A percentile compares a stretch with the other conserved stretches of the same genome.
Conservation (phyloP, 768 basidiomycete genomes). For the Pisolithus microcarpus region DNA sequence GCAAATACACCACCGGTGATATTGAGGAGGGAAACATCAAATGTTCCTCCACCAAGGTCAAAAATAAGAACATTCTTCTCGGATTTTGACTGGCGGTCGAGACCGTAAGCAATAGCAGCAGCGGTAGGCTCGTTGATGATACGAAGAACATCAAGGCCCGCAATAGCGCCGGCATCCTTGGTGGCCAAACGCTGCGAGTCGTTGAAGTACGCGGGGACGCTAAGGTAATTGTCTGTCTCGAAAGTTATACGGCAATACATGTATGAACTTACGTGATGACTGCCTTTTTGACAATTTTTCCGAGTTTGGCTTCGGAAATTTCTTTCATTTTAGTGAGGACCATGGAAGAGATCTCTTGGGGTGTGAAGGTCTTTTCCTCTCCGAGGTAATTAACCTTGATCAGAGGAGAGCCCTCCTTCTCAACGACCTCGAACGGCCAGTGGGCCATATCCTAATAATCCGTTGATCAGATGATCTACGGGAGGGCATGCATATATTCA, state of each 20-base stretch:
- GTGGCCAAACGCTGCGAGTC: slow-evolving; percentile 99
- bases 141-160: slow-evolving; percentile 98
- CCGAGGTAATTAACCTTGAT: slow-evolving; percentile 94
- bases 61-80: slow-evolving; percentile 99
- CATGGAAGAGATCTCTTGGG: slow-evolving; percentile 99
- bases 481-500: slow-evolving; percentile 3
- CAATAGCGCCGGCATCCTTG: slow-evolving; percentile 97
- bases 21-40: slow-evolving; percentile 98
- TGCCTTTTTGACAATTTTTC: slow-evolving; percentile 97
- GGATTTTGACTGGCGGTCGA: slow-evolving; percentile 87
- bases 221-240: slow-evolving; percentile 16
- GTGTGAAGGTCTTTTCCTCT: slow-evolving; percentile 94
- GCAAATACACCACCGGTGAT: slow-evolving; percentile 98
- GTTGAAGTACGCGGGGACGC: slow-evolving; percentile 99
- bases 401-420: slow-evolving; percentile 94
- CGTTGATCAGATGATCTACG: neutral
- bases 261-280: slow-evolving; percentile 84
- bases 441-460: slow-evolving; percentile 76
- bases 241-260: neutral
- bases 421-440: slow-evolving; percentile 97
- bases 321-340: slow-evolving; percentile 99
- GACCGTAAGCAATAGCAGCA: slow-evolving; percentile 98
- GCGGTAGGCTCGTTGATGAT: slow-evolving; percentile 99
- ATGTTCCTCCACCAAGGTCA: slow-evolving; percentile 99
- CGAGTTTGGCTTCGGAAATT: slow-evolving; percentile 97